Conservation (phyloP, 805 yeast genomes). For the Monosporozyma solicola region DNA sequence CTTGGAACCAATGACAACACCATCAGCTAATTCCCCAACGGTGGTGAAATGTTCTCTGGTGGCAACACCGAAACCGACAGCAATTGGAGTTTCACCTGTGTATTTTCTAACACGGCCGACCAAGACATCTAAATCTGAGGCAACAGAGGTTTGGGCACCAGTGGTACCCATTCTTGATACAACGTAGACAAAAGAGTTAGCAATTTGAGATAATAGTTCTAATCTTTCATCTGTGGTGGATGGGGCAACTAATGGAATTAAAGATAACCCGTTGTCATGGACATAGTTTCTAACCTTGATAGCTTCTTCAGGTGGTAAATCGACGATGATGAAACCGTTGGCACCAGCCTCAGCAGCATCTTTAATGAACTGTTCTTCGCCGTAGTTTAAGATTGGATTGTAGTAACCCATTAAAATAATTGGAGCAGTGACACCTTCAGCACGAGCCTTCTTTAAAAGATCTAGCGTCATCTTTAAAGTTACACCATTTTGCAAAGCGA, state of each 20-base stretch:
- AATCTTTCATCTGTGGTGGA: slow-evolving; percentile 89
- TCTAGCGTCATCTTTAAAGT: slow-evolving; percentile 63
- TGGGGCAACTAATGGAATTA: slow-evolving; percentile 93
- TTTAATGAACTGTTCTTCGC: slow-evolving; percentile 72
- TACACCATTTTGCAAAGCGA: slow-evolving; percentile 78
- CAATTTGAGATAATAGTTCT: slow-evolving; percentile 66
- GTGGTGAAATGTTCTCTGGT: slow-evolving; percentile 81
- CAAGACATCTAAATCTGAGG: slow-evolving; percentile 56
- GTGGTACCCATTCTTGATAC: slow-evolving; percentile 98
- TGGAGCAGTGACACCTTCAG: slow-evolving; percentile 78
- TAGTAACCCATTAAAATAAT: slow-evolving; percentile 95
- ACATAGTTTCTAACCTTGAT: slow-evolving; percentile 71
- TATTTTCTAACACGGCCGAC: slow-evolving; percentile 66
- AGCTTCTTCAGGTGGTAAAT: slow-evolving; percentile 97
- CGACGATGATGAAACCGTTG: slow-evolving; percentile 90
- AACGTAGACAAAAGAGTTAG: slow-evolving; percentile 93
- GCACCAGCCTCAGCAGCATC: slow-evolving; percentile 87
- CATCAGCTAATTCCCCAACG: slow-evolving; percentile 80
- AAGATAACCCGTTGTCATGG: slow-evolving; percentile 58
- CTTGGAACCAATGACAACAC: slow-evolving; percentile 92
- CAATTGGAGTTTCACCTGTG: slow-evolving; percentile 73
- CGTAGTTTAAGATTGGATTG: slow-evolving; percentile 85
- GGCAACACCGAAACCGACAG: slow-evolving; percentile 95
- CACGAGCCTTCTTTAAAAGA: slow-evolving; percentile 66
- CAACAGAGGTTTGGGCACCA: slow-evolving; percentile 63